Percentiles rank a stretch among this genome's conserved stretches.
These are phyloP conservation scores for Erodium maritimum DNA, from an alignment of 345 rosid genomes.

Conservation along the genomic window DNA sequence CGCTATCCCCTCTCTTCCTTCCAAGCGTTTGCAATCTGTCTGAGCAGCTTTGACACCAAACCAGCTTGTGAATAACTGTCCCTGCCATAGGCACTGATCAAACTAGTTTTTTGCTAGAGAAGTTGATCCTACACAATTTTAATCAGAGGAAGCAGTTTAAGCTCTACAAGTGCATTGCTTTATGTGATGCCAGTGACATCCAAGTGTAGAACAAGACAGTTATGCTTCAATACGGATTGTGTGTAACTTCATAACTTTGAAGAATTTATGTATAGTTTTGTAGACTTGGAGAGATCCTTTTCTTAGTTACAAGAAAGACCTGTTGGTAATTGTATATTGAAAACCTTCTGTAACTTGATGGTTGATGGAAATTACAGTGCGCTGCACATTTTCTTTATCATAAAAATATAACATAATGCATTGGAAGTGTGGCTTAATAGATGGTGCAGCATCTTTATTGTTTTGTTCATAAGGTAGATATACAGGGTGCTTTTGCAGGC, in stretches of 20 bases:
- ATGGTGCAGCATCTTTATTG: neutral
- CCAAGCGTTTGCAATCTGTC: slow-evolving; percentile 85
- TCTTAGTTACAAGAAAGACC: neutral
- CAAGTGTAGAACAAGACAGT: neutral
- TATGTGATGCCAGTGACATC: neutral
- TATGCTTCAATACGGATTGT: neutral
- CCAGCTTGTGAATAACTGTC: slow-evolving; percentile 63
- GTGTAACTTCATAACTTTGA: neutral
- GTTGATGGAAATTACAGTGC: neutral
- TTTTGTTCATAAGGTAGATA: neutral
- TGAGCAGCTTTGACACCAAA: slow-evolving; percentile 95
- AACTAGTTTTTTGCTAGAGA: neutral
- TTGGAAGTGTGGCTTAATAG: neutral
- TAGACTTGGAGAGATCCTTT: neutral
- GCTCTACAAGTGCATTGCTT: neutral
- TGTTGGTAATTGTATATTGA: neutral
- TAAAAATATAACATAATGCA: neutral
- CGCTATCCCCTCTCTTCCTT: slow-evolving; percentile 91
- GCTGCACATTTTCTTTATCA: neutral
- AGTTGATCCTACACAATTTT: neutral
- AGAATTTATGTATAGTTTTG: neutral
- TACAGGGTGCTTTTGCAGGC: neutral
- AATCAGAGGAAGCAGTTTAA: neutral
- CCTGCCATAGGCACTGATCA: neutral
- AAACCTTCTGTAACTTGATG: neutral